These are phyloP conservation scores for Barbarea vulgaris DNA, from an alignment of 345 rosid genomes.

Conservation along the genomic window DNA sequence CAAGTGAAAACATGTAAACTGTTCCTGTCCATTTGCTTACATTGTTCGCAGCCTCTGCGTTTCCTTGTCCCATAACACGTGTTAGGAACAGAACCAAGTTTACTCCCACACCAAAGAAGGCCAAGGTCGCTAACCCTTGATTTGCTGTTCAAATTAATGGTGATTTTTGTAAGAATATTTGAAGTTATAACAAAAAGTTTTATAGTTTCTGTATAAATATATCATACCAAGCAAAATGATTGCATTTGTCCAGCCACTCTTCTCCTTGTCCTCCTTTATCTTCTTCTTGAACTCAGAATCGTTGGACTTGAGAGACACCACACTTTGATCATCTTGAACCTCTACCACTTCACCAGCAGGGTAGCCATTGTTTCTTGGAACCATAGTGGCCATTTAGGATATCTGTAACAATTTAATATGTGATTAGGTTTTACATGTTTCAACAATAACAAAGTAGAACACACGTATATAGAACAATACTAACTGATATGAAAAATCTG, in stretches of 20 bases:
- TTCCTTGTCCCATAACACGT: constrained; percentile 74
- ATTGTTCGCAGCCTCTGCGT: constrained; percentile 80
- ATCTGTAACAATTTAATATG: constrained; percentile 37
- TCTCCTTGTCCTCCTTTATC: constrained; percentile 17
- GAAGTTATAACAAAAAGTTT: neutral
- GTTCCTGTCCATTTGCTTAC: constrained; percentile 98
- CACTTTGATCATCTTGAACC: constrained; percentile 35
- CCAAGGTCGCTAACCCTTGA: constrained; percentile 84
- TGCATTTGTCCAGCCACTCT: constrained; percentile 54
- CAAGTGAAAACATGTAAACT: constrained; percentile 78
- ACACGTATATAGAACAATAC: neutral
- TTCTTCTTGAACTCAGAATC: constrained; percentile 34
- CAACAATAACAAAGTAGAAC: neutral
- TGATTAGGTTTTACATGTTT: neutral
- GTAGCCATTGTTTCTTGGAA: constrained; percentile 38
- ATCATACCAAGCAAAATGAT: constrained; percentile 46
- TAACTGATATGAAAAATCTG: too few species aligned
- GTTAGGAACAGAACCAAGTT: constrained; percentile 83
- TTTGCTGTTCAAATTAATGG: constrained; percentile 49
- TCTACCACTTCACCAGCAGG: constrained; percentile 33
- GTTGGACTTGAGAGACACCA: constrained; percentile 14
- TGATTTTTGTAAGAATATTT: neutral
- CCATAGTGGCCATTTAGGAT: constrained; percentile 50
- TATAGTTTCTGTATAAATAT: neutral
- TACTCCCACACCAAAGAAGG: constrained; percentile 94